Evolutionary conservation across 2,329 filamentous ascomycete species (phyloP).

Genomic region (Acephala macrosclerotiorum): DNA sequence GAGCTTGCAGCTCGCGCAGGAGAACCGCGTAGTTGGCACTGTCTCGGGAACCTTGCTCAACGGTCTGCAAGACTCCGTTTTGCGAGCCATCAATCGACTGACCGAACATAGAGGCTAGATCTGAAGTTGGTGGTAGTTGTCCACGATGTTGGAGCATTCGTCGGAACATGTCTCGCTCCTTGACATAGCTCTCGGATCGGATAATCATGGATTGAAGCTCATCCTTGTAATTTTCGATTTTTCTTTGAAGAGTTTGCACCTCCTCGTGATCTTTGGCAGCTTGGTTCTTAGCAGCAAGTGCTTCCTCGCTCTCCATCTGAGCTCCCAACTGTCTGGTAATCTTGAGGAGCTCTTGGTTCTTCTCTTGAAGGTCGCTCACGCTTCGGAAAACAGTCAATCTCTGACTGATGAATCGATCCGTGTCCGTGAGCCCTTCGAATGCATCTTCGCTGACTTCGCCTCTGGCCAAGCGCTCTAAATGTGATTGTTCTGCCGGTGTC

Average conservation of each 20-base stretch:
- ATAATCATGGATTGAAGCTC: slow-evolving; percentile 83
- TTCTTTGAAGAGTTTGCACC: slow-evolving; percentile 74
- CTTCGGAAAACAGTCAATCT: slow-evolving; percentile 90
- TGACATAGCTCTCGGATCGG: slow-evolving; percentile 90
- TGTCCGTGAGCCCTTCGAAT: slow-evolving; percentile 79
- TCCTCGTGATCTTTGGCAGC: slow-evolving; percentile 72
- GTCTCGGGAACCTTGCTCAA: slow-evolving; percentile 61
- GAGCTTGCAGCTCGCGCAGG: slow-evolving; percentile 84
- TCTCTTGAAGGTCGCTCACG: slow-evolving; percentile 82
- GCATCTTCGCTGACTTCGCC: slow-evolving; percentile 77
- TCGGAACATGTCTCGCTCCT: slow-evolving; percentile 97
- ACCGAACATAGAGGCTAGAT: slow-evolving; percentile 74
- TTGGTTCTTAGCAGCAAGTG: slow-evolving; percentile 69
- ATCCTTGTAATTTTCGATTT: slow-evolving; percentile 81
- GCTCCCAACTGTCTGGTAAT: slow-evolving; percentile 86
- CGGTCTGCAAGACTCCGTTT: slow-evolving; percentile 63
- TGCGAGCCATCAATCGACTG: slow-evolving; percentile 68
- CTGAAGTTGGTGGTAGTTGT: slow-evolving; percentile 62
- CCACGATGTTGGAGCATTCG: slow-evolving; percentile 86
- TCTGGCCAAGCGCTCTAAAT: slow-evolving; percentile 79
- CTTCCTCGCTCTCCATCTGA: slow-evolving; percentile 90
- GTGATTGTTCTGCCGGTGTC: slow-evolving; percentile 73
- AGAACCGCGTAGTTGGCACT: slow-evolving; percentile 78
- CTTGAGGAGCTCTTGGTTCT: slow-evolving; percentile 84
- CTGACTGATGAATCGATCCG: slow-evolving; percentile 87